phyloP scores from a whole-genome alignment of 2,329 filamentous ascomycete genomes.

The Gnomoniopsis smithogilvyi region DNA sequence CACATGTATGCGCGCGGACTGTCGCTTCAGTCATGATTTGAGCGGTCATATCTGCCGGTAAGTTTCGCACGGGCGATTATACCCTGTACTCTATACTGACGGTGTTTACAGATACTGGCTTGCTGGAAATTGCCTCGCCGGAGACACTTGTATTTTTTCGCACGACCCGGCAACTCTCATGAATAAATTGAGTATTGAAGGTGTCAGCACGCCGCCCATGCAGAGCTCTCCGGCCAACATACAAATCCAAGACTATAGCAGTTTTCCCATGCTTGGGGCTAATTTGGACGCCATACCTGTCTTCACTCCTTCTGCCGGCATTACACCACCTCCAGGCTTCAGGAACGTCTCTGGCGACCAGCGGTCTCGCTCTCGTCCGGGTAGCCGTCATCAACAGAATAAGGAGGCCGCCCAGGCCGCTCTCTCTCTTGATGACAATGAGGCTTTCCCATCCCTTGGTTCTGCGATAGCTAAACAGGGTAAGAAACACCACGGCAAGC shows the following conservation, averaged over 20 bases:
- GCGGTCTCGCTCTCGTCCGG: constrained; percentile 76
- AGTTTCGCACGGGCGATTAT: constrained; percentile 38
- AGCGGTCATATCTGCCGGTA: constrained; percentile 98
- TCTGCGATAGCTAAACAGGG: constrained; percentile 70
- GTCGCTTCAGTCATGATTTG: constrained; percentile 93
- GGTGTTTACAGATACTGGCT: constrained; percentile 76
- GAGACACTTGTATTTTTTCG: constrained; percentile 92
- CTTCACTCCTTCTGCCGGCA: constrained; percentile 49
- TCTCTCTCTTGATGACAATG: constrained; percentile 84
- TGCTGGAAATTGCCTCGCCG: constrained; percentile 90
- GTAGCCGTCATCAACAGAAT: constrained; percentile 71
- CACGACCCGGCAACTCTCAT: constrained; percentile 89
- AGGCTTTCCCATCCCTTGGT: constrained; percentile 89
- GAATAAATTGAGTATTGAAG: constrained; percentile 74
- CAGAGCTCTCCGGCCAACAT: constrained; percentile 64
- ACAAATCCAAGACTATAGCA: constrained; percentile 78
- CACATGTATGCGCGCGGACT: constrained; percentile 93
- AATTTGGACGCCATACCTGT: constrained; percentile 57
- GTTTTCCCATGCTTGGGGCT: constrained; percentile 74
- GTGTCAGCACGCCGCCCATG: constrained; percentile 60
- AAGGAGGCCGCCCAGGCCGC: constrained; percentile 63
- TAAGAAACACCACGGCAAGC: constrained; percentile 92
- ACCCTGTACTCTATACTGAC: constrained; percentile 14
- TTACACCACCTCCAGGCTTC: constrained; percentile 68
- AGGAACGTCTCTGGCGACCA: constrained; percentile 61